A percentile compares a stretch with the other conserved stretches of the same genome.
Conservation (phyloP, 2,329 filamentous ascomycete genomes). For the Calonectria hongkongensis region DNA sequence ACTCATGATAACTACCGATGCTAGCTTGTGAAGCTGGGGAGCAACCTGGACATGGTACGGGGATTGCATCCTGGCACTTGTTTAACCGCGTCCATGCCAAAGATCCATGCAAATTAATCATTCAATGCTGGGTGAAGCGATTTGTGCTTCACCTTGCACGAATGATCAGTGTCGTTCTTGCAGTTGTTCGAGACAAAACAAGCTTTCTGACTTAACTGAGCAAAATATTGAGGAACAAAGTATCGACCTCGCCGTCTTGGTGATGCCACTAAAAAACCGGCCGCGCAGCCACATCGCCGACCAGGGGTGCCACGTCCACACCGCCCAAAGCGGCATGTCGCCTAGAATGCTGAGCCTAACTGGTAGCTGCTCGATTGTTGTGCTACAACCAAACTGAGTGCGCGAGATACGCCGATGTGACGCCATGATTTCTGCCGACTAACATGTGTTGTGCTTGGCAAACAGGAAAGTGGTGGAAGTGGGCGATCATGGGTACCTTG, state of each 20-base stretch:
- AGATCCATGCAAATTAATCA: background rate
- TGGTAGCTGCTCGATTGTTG: conserved; percentile 42
- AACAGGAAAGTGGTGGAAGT: conserved; percentile 33
- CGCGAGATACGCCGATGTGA: conserved; percentile 45
- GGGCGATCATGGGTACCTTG: conserved; percentile 25
- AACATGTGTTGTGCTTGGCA: conserved; percentile 38
- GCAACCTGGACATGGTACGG: background rate
- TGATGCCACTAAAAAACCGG: conserved; percentile 38
- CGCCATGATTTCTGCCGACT: conserved; percentile 36
- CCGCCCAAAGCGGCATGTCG: conserved; percentile 46
- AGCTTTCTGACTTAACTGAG: conserved; percentile 44
- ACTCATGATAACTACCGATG: conserved; percentile 21
- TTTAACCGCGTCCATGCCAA: background rate
- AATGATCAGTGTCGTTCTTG: background rate
- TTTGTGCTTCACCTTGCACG: background rate
- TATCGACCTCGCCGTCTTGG: conserved; percentile 20
- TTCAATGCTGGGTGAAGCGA: background rate
- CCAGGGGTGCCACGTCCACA: conserved; percentile 45
- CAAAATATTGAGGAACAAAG: conserved; percentile 40
- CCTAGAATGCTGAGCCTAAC: conserved; percentile 43
- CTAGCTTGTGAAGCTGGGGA: background rate
- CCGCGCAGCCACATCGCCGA: conserved; percentile 36
- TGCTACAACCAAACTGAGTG: conserved; percentile 41
- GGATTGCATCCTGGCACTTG: background rate
- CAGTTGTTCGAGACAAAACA: conserved; percentile 28